Base-by-base conservation (phyloP, 2,329 filamentous ascomycete species). In the Colletotrichum camelliae region DNA sequence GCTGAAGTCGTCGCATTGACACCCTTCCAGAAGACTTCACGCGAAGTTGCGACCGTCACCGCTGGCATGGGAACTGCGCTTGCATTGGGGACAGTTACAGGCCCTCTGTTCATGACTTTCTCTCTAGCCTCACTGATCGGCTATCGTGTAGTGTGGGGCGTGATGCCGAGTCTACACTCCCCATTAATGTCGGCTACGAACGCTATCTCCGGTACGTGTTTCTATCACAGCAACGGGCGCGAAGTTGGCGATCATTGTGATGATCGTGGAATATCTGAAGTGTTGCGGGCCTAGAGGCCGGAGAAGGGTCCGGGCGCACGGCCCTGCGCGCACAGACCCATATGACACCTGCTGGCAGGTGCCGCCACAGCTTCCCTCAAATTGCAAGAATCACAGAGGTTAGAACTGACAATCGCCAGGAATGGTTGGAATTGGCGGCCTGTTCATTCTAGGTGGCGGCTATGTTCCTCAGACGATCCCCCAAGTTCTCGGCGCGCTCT, bases 121-220 rank as follows among this genome's bases (percentile, higher is more conserved):
- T 93, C 93, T 18, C 87, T 98, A 61, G 95, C 96, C 64, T 94
- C 95, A 80, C 87, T 98, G 33, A 95, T 98, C 77, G 96, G 95
- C 9, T 98, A 98, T 81, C 91, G 95, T 65, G 95, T 95, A 7
- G 94, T 98, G 29, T 98, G 95, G 95, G 95, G 95, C 69, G 95
- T 98, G 15, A 87, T 89, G 0, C 95, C 95, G 9, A 95, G 95
- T 43, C 88, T 98, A 7, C 96, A 98, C 83, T 96, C 94, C 3
- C 96, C 95, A 2, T 87, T 98, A 7, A 98, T 98, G 96, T 96
- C 94, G 79, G 95, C 97, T 43, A 98, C 96, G 9, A 98, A 98
- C 82, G 96, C 96, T 33, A 98, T 98, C 79, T 97, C 95, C 37
- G 95, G 94, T 84, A 75, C 18, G 80, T 77, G 9, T 31, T 6